Evolutionary conservation across 495 filamentous ascomycete genomes (phyloP), one percentile per base, ranked within the genome.

Genomic region (Aspergillus campestris): DNA sequence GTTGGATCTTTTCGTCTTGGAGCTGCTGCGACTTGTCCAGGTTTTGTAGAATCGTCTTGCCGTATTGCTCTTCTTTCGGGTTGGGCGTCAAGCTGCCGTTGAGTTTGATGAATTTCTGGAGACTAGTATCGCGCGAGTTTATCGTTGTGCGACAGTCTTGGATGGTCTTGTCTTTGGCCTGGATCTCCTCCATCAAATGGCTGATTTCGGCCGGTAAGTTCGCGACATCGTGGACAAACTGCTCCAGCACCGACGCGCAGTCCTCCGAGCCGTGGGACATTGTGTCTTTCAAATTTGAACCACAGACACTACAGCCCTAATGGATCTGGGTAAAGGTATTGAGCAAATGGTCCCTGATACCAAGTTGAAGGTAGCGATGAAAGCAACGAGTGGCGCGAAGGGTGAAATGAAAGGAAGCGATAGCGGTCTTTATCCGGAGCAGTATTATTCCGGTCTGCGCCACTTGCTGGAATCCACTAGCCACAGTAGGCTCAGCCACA

Each of bases 121-220:
- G 76, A 52, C 81, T 84, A 47, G 58, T 74, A 56, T 98, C 92
- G 43, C 82, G 80, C 14, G 82, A 80, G 49, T 82, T 82, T 69
- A 94, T 89, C 14, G 76, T 74, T 34, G 72, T 72, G 34, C 84
- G 71, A 56, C 82, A 86, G 31, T 90, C 86, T 53, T 84, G 75
- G 56, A 90, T 83, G 33, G 77, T 65, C 43, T 79, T 78, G 58
- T 98, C 91, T 66, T 96, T 96, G 47, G 88, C 86, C 56, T 83
- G 78, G 29, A 97, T 88, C 66, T 98, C 92, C 57, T 96, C 92
- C 63, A 95, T 85, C 52, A 95, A 71, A 70, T 95, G 91, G 31
- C 82, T 81, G 44, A 97, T 85, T 65, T 98, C 92, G 9, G 84
- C 84, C 12, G 92, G 90, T 7, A 96, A 74, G 56, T 96, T 97